Evolutionary conservation across 805 yeast species (phyloP).

Genomic region (Ascoidea tarda): DNA sequence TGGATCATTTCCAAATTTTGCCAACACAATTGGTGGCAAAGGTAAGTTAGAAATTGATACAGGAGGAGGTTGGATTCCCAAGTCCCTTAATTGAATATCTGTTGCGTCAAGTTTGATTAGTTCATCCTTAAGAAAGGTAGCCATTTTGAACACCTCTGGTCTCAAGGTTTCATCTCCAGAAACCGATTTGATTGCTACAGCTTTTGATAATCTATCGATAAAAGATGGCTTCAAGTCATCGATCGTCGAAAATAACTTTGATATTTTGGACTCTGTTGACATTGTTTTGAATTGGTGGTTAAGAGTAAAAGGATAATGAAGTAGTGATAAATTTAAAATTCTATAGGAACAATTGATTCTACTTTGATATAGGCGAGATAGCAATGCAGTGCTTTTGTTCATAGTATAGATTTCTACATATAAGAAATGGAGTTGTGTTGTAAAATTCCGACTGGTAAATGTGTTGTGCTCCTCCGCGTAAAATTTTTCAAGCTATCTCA

Average conservation of each 20-base stretch:
- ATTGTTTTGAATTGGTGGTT: no score
- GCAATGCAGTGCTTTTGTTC: no score
- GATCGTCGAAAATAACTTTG: conserved; percentile 37
- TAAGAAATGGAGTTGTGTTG: no score
- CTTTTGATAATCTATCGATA: conserved; percentile 57
- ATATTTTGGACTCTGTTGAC: neutral
- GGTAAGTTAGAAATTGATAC: conserved; percentile 50
- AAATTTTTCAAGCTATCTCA: no score
- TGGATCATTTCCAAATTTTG: conserved; percentile 74
- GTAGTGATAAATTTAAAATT: no score
- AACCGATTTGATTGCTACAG: conserved; percentile 92
- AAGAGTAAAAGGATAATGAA: no score
- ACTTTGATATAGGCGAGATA: no score
- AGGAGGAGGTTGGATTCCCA: conserved; percentile 90
- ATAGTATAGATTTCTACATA: no score
- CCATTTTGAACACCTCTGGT: conserved; percentile 83
- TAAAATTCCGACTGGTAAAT: no score
- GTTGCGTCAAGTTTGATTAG: conserved; percentile 60
- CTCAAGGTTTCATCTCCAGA: conserved; percentile 83
- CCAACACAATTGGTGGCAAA: conserved; percentile 92
- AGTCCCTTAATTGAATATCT: conserved; percentile 67
- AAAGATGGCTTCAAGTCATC: conserved; percentile 65
- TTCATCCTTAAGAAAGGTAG: conserved; percentile 62
- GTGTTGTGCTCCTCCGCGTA: no score
- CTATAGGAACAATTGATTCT: no score